Evolutionary conservation across 2,329 filamentous ascomycete species (phyloP).

Genomic region (Mycosphaerelloides madeirae): DNA sequence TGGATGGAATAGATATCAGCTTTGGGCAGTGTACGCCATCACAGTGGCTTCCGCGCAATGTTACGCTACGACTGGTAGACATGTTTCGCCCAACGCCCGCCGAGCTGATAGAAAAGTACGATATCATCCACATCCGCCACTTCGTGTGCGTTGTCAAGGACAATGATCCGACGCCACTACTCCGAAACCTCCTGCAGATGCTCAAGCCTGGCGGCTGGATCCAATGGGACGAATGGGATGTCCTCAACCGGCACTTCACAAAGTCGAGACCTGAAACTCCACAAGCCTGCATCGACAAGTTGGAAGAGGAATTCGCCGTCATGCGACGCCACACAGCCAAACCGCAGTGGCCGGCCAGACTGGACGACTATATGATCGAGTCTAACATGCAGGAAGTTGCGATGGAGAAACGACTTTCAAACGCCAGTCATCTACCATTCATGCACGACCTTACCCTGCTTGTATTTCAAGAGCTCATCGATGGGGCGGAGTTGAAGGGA

Average conservation of each 20-base stretch:
- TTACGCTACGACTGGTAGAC: constrained; percentile 18
- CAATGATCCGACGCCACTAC: constrained; percentile 21
- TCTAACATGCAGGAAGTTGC: constrained; percentile 15
- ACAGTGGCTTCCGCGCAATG: constrained; percentile 14
- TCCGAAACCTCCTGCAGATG: constrained; percentile 17
- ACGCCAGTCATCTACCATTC: constrained; percentile 13
- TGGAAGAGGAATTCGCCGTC: constrained; percentile 17
- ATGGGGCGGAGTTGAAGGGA: constrained; percentile 17
- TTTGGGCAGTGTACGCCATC: constrained; percentile 17
- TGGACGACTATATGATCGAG: constrained; percentile 19
- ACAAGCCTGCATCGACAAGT: constrained; percentile 17
- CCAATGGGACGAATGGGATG: constrained; percentile 22
- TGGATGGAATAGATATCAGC: constrained; percentile 26
- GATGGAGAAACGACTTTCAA: constrained; percentile 19
- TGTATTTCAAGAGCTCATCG: constrained; percentile 21
- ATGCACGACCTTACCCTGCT: constrained; percentile 20
- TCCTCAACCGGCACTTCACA: constrained; percentile 19
- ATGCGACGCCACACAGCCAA: constrained; percentile 17
- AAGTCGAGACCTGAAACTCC: constrained; percentile 8
- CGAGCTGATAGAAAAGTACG: constrained; percentile 17
- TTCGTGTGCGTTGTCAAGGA: constrained; percentile 22
- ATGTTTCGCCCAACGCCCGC: constrained; percentile 15
- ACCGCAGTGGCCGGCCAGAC: constrained; percentile 13
- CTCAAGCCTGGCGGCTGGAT: constrained; percentile 21
- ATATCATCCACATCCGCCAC: constrained; percentile 25